Base-by-base conservation (phyloP, 164 flowering plant species). In the Santalum album region DNA sequence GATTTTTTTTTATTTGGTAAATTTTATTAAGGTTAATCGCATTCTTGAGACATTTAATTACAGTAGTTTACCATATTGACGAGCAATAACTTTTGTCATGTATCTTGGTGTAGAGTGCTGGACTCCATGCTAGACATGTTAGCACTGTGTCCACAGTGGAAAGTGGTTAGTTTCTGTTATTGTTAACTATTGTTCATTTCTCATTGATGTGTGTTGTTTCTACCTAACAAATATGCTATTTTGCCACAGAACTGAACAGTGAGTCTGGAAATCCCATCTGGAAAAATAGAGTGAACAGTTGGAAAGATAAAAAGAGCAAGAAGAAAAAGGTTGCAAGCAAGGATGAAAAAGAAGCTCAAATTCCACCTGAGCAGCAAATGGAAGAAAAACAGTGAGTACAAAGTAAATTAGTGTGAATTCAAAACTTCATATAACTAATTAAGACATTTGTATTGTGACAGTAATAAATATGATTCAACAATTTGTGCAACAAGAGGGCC, bases 211-310 rank as follows among this genome's bases (percentile, higher is more conserved):
- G n/a, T n/a, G n/a, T n/a, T n/a, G n/a, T n/a, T n/a, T n/a, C n/a
- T n/a, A n/a, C n/a, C n/a, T 32, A 32, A 1, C 36, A 32, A 1
- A 11, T 35, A 3, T 53, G 25, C 2, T 56, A 12, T 66, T 57
- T 56, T 58, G 50, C 50, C 71, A 69, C 64, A 92, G 96, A 92
- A 55, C 35, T 73, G 26, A 75, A 75, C 67, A 82, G 77, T 61
- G 96, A 92, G 53, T 64, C 72, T 46, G 97, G 95, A 55, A 87
- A 85, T 69, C 87, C 96, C 7, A 77, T 92, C 42, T 92, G 99
- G 96, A 89, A 85, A 83, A 89, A 83, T 60, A 72, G 99, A 45
- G 91, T 92, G 51, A 92, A 80, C 62, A 87, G 99, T 60, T 92
- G 99, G 99, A 89, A 76, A 67, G 98, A 82, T 20, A 86, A 86